Percentiles rank a stretch among this genome's conserved stretches.
Conservation (phyloP, 306 rosid genomes). For the Sicyos edulis region DNA sequence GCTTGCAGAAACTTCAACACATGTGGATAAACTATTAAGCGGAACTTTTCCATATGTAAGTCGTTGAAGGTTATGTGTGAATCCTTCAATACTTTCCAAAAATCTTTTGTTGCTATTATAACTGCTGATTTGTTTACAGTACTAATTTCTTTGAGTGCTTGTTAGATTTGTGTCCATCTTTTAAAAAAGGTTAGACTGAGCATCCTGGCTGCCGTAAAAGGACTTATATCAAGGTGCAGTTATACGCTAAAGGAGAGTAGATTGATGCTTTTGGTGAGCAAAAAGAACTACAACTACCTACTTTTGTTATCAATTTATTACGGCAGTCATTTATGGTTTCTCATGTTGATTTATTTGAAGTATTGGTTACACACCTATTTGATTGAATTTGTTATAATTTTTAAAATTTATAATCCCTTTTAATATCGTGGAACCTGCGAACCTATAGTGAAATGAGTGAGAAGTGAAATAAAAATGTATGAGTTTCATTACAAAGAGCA, state of each 20-base stretch:
- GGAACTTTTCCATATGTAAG: constrained; percentile 80
- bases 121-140: background rate
- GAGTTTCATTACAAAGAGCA: background rate
- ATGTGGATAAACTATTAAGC: constrained; percentile 58
- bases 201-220: constrained; percentile 64
- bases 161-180: constrained; percentile 82
- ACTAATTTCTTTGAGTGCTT: constrained; percentile 28
- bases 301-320: constrained; percentile 18
- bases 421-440: background rate
- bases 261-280: constrained; percentile 88
- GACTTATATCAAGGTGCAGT: constrained; percentile 60
- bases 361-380: constrained; percentile 8
- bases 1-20: constrained; percentile 59
- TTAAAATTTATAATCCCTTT: background rate
- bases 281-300: constrained; percentile 14
- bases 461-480: background rate
- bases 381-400: constrained; percentile 5
- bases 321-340: constrained; percentile 16
- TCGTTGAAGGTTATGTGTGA: constrained; percentile 17
- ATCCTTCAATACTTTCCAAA: constrained; percentile 19
- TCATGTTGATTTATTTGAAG: background rate
- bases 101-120: constrained; percentile 4
- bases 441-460: background rate
- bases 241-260: constrained; percentile 59
- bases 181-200: constrained; percentile 75